Percentiles rank a stretch among this genome's conserved stretches.
phyloP scores from a whole-genome alignment of 2,329 filamentous ascomycete genomes.

The Aspergillus quadrilineatus region DNA sequence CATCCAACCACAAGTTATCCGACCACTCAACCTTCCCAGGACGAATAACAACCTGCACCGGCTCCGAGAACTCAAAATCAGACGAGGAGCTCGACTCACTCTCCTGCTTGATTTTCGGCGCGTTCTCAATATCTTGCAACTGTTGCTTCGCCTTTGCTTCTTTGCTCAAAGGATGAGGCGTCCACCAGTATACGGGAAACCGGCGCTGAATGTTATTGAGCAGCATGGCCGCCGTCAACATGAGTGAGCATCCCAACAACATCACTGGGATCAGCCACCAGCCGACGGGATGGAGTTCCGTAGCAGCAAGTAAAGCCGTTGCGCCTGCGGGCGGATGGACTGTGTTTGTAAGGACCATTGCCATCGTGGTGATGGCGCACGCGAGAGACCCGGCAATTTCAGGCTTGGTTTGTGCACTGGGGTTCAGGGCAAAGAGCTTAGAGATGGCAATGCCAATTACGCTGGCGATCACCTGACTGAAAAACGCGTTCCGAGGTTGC shows the following conservation, averaged over 20 bases:
- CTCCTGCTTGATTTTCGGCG: constrained; percentile 17
- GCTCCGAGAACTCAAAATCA: constrained; percentile 17
- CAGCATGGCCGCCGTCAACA: constrained; percentile 62
- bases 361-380: constrained; percentile 61
- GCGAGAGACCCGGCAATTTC: constrained; percentile 66
- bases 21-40: constrained; percentile 33
- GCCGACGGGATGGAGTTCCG: constrained; percentile 56
- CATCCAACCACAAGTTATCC: constrained; percentile 34
- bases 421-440: constrained; percentile 62
- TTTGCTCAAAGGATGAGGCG: constrained; percentile 30
- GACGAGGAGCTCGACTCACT: constrained; percentile 6
- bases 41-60: constrained; percentile 31
- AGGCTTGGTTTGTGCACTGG: constrained; percentile 52
- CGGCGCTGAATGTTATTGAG: constrained; percentile 68
- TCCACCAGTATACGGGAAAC: constrained; percentile 70
- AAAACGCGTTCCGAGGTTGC: constrained; percentile 68
- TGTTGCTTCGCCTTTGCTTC: constrained; percentile 1
- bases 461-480: constrained; percentile 66
- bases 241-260: constrained; percentile 59
- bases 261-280: constrained; percentile 68
- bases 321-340: constrained; percentile 74
- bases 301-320: constrained; percentile 67
- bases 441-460: constrained; percentile 61
- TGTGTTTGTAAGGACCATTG: constrained; percentile 70
- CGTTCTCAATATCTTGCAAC: constrained; percentile 22